Conservation (phyloP, 2,329 filamentous ascomycete species). For the Colletotrichum filicis region DNA sequence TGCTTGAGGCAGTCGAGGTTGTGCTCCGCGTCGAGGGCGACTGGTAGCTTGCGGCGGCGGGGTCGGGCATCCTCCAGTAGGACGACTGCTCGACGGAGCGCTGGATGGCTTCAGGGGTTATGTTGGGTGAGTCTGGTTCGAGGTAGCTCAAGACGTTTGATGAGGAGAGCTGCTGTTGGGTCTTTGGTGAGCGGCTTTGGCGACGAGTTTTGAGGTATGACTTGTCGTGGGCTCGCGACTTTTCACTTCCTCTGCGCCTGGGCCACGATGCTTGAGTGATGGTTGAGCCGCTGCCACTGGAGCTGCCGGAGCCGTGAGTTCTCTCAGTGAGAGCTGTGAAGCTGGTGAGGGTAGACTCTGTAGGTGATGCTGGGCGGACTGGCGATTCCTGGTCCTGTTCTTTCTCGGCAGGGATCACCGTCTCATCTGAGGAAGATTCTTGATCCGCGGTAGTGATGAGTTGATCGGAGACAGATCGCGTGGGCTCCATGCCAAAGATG, state of each 20-base stretch:
- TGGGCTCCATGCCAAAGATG: background rate
- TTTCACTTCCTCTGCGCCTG: conserved; percentile 26
- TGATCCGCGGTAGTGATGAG: conserved; percentile 4
- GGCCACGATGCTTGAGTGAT: conserved; percentile 47
- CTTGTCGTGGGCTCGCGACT: conserved; percentile 31
- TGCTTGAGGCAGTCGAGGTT: conserved; percentile 61
- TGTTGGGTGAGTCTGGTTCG: conserved; percentile 66
- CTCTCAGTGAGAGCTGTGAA: conserved; percentile 40
- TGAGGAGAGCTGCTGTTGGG: conserved; percentile 6
- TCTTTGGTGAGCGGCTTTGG: conserved; percentile 32
- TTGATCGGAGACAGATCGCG: conserved; percentile 1
- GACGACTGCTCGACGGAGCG: conserved; percentile 44
- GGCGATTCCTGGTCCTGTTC: background rate
- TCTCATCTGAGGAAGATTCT: conserved; percentile 29
- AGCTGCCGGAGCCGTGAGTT: conserved; percentile 49
- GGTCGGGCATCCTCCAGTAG: conserved; percentile 40
- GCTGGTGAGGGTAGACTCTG: conserved; percentile 44
- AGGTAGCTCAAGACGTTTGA: conserved; percentile 62
- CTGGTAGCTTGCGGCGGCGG: conserved; percentile 36
- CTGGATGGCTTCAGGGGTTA: conserved; percentile 47
- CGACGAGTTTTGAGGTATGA: conserved; percentile 34
- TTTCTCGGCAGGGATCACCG: conserved; percentile 4
- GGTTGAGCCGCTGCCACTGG: conserved; percentile 54
- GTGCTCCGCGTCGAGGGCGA: conserved; percentile 46
- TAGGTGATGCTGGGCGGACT: conserved; percentile 41